Evolutionary conservation across 306 rosid genomes (phyloP), one percentile per base, ranked within the genome.

Genomic region (Notholithocarpus densiflorus): DNA sequence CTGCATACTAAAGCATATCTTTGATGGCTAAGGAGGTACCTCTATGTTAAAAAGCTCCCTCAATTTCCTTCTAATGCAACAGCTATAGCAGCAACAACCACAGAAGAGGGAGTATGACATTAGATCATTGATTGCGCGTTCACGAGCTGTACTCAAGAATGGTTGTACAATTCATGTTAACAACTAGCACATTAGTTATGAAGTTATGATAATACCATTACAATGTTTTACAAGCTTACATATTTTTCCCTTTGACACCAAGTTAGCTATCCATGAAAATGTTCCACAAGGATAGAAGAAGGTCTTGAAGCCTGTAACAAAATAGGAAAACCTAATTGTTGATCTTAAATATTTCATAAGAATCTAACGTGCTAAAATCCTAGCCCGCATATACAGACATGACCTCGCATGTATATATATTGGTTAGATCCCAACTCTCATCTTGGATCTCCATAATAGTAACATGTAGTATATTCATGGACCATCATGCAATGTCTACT

Each of bases 201-300:
- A 17, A 40, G 3, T 8, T 40, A 40, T 8, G 45, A 40, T 34
- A 37, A 8, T 19, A 18, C 51, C 52, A 19, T 59, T 26, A 23
- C 29, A 59, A 12, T 23, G 65, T 8, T 8, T 65, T 26, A 5
- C 51, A 1, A 26, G 17, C 86, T 86, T 61, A 86, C 87, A 66
- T 68, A 71, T 81, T 43, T 83, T 71, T 72, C 85, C 79, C 43
- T 65, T 27, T 2, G 79, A 51, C 40, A 75, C 80, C 75, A 37
- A 27, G 20, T 73, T 75, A 51, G 83, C 81, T 54, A 82, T 77
- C 87, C 80, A 59, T 24, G 88, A 84, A 82, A 87, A 84, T 73
- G 88, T 82, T 74, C 86, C 88, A 48, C 88, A 87, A 2, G 88
- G 88, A 56, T 82, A 87, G 4, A 84, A n/a, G 74, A 68, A 82